Percentiles rank a stretch among this genome's conserved stretches.
phyloP scores from a whole-genome alignment of 139 green algal genomes.

The Chlorella sp. region DNA sequence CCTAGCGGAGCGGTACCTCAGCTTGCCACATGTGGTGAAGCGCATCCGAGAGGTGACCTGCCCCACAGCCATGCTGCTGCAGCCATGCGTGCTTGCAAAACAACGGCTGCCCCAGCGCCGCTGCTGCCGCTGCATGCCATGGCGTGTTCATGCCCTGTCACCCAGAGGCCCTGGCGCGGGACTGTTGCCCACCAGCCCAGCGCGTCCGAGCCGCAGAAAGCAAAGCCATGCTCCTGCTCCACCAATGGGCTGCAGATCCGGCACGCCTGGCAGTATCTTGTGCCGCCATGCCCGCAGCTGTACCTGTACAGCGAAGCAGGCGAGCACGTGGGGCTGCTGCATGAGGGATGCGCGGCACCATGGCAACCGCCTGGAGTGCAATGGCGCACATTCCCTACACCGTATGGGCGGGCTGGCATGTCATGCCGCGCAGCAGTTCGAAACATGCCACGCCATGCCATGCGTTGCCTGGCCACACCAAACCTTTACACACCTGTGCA shows the following conservation, averaged over 20 bases:
- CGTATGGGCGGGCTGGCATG: too few species aligned
- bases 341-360: too few species aligned
- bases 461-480: too few species aligned
- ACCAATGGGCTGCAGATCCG: neutral
- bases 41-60: slow-evolving; percentile 38
- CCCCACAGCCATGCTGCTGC: slow-evolving; percentile 4
- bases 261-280: slow-evolving; percentile 36
- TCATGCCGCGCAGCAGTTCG: slow-evolving; percentile 60
- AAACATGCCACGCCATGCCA: too few species aligned
- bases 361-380: too few species aligned
- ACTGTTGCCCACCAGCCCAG: too few species aligned
- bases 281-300: slow-evolving; percentile 67
- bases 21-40: slow-evolving; percentile 8
- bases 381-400: slow-evolving; percentile 62
- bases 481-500: too few species aligned
- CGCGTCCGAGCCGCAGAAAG: too few species aligned
- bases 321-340: neutral
- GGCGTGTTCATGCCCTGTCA: too few species aligned
- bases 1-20: slow-evolving; percentile 27
- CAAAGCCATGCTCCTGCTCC: neutral
- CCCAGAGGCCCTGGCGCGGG: too few species aligned
- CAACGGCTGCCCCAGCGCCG: too few species aligned
- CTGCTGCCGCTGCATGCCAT: too few species aligned
- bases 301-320: slow-evolving; percentile 65
- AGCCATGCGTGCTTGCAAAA: neutral